Base-by-base conservation (phyloP, 73 alveolate genomes). In the Blepharisma japonicum region DNA sequence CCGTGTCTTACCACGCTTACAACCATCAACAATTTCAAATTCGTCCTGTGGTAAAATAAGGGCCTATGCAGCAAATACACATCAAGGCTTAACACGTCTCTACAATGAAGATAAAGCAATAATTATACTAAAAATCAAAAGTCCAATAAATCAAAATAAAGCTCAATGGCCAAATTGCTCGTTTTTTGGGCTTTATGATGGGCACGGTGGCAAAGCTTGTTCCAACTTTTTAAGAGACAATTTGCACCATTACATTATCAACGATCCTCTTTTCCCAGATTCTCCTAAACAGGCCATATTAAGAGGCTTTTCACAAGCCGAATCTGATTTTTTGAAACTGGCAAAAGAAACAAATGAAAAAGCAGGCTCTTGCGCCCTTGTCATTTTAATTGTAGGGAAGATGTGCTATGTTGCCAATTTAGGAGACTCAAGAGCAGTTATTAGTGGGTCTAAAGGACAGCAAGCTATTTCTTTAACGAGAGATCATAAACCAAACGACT, bases 31-130 rank as follows among this genome's bases (percentile, higher is more conserved):
- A 83, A 81, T 82, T 18, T 94, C 98, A 6, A 83, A 71, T 47
- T 91, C 92, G 79, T 83, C 89, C 77, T 81, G 71, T 82, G 98
- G 98, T 50, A 80, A 88, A 11, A 83, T 96, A 25, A 71, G 85
- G 80, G 89, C 96, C 0, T 96, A 96, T 87, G 97, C 97, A 18
- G 98, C 98, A 47, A 94, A 93, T 77, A 95, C 99, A 11, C 92
- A 91, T 68, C 90, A 95, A 88, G 99, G 99, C 48, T 68, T 95
- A 81, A 87, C 91, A 45, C 78, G 96, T 55, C 77, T 85, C 39
- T 88, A 91, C 46, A 91, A 91, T 61, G 97, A 91, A 82, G 97
- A 91, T 51, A 49, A 93, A 77, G 97, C 89, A 9, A 88, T 94
- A 6, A 91, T 91, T 7, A 86, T 91, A 6, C 67, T 89, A 39